Evolutionary conservation across 495 filamentous ascomycete species (phyloP), one percentile per base, ranked within the genome.

Genomic region (Neurospora sp.): DNA sequence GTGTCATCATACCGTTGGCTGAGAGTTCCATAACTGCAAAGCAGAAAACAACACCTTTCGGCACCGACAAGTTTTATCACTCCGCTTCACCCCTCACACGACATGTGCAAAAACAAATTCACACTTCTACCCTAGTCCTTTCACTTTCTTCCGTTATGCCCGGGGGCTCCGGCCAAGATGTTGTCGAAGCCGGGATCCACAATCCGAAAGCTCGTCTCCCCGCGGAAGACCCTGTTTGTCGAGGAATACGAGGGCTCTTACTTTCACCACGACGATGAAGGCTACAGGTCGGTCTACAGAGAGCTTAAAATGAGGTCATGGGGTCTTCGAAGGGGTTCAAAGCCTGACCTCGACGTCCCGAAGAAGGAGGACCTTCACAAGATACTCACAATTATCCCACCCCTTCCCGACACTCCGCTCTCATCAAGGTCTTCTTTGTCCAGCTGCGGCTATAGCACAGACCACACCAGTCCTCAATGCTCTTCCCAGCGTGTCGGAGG

Each of bases 351-450:
- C 74, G 81, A 82, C 38, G 79, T 83, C 69, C 72, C 78, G 39
- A 78, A 79, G 73, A 79, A 82, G 74, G 83, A 83, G 71, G 82
- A 81, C 70, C 78, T 85, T 69, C 82, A 85, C 74, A 78, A 78
- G 38, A 81, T 66, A 35, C 54, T 83, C 38, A 74, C 79, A 27
- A 72, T 78, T 48, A 74, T 85, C 70, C 84, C 84, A 48, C 81
- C 84, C 14, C 72, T 85, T 16, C 83, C 84, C 59, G 82, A 84
- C 48, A 85, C 82, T 20, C 83, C 84, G 23, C 79, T 82, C 72
- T 85, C 85, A 23, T 87, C 84, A 23, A 78, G 79, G 27, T 84
- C 82, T 72, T 88, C 85, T 78, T 83, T 86, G 76, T 82, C 79
- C 79, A 85, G 80, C 69, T 83, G 75, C 71, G 82, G 87, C 71